A percentile compares a stretch with the other conserved stretches of the same genome.
phyloP scores from a whole-genome alignment of 352 stramenopile genomes.

The Albugo candida region DNA sequence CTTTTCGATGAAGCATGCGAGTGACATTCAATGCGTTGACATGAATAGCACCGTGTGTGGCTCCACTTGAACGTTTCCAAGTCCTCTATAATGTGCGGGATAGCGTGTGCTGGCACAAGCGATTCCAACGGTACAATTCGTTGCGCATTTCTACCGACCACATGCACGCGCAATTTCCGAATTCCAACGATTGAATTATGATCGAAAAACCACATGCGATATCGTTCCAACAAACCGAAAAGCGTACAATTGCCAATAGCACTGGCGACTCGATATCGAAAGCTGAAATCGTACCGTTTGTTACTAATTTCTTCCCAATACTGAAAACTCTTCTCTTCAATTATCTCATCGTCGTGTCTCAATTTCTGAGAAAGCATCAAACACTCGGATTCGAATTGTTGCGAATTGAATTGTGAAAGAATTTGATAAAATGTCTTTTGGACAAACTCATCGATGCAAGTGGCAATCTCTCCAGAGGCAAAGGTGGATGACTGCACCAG shows the following conservation, averaged over 20 bases:
- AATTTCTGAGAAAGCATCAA: neutral
- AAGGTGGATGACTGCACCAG: constrained; percentile 66
- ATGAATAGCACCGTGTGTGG: constrained; percentile 6
- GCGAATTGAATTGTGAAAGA: neutral
- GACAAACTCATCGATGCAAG: constrained; percentile 54
- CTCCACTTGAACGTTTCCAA: constrained; percentile 39
- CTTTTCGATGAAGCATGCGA: too few relatives aligned
- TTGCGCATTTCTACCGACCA: constrained; percentile 41
- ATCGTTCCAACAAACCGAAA: constrained; percentile 20
- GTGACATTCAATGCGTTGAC: neutral
- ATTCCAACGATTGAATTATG: constrained; percentile 4
- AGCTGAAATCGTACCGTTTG: constrained; percentile 26
- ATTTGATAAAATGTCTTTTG: neutral
- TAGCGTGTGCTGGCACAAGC: constrained; percentile 23
- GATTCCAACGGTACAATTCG: constrained; percentile 33
- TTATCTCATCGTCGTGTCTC: constrained; percentile 1
- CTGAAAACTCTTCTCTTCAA: constrained; percentile 6
- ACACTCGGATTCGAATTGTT: neutral
- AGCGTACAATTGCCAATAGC: constrained; percentile 23
- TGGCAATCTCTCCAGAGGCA: constrained; percentile 31
- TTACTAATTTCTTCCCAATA: constrained; percentile 7
- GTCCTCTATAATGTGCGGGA: constrained; percentile 35
- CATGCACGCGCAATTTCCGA: constrained; percentile 46
- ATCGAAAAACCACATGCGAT: constrained; percentile 28
- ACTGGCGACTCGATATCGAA: constrained; percentile 16